Conservation (phyloP, 228 moss, liverwort and hornwort species). For the Sphagnum magellanicum region DNA sequence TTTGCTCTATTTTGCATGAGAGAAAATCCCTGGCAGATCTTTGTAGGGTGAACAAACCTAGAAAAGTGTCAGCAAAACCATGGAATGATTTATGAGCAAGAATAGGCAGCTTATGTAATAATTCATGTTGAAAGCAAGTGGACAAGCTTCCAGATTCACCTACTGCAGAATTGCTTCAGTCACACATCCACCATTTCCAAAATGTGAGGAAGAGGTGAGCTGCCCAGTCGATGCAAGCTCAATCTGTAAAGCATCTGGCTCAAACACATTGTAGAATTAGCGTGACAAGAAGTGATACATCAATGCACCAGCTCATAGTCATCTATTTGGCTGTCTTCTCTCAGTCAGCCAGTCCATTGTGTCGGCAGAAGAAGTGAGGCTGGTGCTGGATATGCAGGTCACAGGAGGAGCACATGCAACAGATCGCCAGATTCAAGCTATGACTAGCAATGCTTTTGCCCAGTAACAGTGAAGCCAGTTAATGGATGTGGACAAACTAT, state of each 20-base stretch:
- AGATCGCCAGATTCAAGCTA: conserved; percentile 77
- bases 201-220: conserved; percentile 68
- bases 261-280: too few relatives aligned
- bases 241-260: too few relatives aligned
- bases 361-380: too few relatives aligned
- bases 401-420: conserved; percentile 54
- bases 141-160: conserved; percentile 31
- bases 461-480: conserved; percentile 42
- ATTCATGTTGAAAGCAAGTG: conserved; percentile 12
- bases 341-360: too few relatives aligned
- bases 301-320: too few relatives aligned
- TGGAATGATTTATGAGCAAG: too few relatives aligned
- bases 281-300: too few relatives aligned
- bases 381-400: conserved; percentile 28
- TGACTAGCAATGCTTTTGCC: conserved; percentile 75
- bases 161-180: conserved; percentile 48
- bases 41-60: too few relatives aligned
- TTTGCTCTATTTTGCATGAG: neutral
- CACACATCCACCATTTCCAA: conserved; percentile 67
- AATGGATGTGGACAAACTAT: conserved; percentile 3
- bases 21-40: too few relatives aligned
- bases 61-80: too few relatives aligned
- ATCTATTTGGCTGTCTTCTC: too few relatives aligned
- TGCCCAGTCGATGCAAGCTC: neutral
- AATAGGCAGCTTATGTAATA: too few relatives aligned